These are phyloP conservation scores for Alternaria triticina DNA, from an alignment of 2,329 filamentous ascomycete genomes.

Conservation along the genomic window DNA sequence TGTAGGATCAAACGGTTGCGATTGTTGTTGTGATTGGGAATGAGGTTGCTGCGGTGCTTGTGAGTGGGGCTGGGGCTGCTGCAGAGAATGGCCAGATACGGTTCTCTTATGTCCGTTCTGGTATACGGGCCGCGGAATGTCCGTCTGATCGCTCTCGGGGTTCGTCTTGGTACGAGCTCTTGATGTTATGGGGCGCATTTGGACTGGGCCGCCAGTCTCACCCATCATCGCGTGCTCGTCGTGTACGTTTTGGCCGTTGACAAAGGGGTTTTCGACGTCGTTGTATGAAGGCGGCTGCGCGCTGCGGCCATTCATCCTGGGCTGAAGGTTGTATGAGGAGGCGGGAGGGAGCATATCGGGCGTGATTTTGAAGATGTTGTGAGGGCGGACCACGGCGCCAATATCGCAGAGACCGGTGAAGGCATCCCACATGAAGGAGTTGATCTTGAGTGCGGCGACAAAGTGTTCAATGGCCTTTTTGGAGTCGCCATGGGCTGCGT, in stretches of 20 bases:
- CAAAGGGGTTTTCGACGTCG: slow-evolving; percentile 57
- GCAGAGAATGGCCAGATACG: slow-evolving; percentile 78
- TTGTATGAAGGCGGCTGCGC: slow-evolving; percentile 32
- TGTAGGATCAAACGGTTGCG: slow-evolving; percentile 46
- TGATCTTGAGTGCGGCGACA: slow-evolving; percentile 84
- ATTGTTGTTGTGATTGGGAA: slow-evolving; percentile 20
- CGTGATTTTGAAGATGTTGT: slow-evolving; percentile 84
- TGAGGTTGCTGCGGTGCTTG: background rate
- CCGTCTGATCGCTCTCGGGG: slow-evolving; percentile 49
- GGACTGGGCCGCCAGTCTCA: slow-evolving; percentile 42
- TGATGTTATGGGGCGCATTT: slow-evolving; percentile 49
- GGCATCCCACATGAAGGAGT: slow-evolving; percentile 98
- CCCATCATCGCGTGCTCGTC: slow-evolving; percentile 55
- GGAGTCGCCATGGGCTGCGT: slow-evolving; percentile 78
- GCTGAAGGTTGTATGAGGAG: slow-evolving; percentile 48
- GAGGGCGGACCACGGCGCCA: slow-evolving; percentile 76
- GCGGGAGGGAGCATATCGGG: slow-evolving; percentile 62
- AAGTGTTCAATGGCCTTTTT: slow-evolving; percentile 86
- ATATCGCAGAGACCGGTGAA: slow-evolving; percentile 88
- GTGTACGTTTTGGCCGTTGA: slow-evolving; percentile 47
- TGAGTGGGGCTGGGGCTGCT: slow-evolving; percentile 22
- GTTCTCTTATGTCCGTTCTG: slow-evolving; percentile 80
- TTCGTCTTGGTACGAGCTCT: slow-evolving; percentile 48
- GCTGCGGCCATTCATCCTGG: slow-evolving; percentile 54
- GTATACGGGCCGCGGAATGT: slow-evolving; percentile 45